A percentile compares a stretch with the other conserved stretches of the same genome.
Conservation (phyloP, 2,329 filamentous ascomycete species). For the Dothideomycetes sp. region DNA sequence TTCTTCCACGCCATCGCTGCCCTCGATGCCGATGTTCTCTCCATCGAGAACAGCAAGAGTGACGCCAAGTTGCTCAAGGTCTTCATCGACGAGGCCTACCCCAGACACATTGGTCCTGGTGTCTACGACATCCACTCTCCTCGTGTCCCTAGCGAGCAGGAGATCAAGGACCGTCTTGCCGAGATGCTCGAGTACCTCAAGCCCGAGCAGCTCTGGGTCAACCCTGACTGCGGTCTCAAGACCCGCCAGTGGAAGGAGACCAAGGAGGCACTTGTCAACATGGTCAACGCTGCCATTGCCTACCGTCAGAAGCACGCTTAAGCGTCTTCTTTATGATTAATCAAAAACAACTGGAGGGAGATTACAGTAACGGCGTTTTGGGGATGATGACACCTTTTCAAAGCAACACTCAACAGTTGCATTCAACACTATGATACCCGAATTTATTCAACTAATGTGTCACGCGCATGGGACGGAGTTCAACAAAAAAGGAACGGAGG, state of each 20-base stretch:
- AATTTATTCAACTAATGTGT: slow-evolving; percentile 14
- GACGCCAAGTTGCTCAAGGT: slow-evolving; percentile 98
- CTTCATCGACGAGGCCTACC: slow-evolving; percentile 95
- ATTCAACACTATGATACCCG: slow-evolving; percentile 20
- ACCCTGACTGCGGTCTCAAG: slow-evolving; percentile 99
- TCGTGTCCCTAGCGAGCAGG: slow-evolving; percentile 90
- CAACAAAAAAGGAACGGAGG: slow-evolving; percentile 15
- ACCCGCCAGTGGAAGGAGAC: slow-evolving; percentile 98
- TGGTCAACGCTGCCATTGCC: slow-evolving; percentile 97
- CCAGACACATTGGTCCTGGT: slow-evolving; percentile 95
- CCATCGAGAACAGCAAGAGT: slow-evolving; percentile 99
- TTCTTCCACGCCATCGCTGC: slow-evolving; percentile 99
- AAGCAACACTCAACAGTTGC: slow-evolving; percentile 13
- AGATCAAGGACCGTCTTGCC: slow-evolving; percentile 94
- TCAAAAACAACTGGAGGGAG: not conserved
- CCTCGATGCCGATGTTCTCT: slow-evolving; percentile 94
- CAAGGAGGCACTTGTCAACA: slow-evolving; percentile 88
- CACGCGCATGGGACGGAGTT: slow-evolving; percentile 19
- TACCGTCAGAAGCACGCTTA: slow-evolving; percentile 57
- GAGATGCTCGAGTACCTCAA: slow-evolving; percentile 97
- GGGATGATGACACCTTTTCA: slow-evolving; percentile 5
- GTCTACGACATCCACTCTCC: slow-evolving; percentile 99
- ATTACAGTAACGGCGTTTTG: not conserved
- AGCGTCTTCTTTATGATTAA: not conserved
- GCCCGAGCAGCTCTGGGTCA: slow-evolving; percentile 98